Conservation (phyloP, 352 stramenopile genomes). For the Chrysophaeum taylorii region DNA sequence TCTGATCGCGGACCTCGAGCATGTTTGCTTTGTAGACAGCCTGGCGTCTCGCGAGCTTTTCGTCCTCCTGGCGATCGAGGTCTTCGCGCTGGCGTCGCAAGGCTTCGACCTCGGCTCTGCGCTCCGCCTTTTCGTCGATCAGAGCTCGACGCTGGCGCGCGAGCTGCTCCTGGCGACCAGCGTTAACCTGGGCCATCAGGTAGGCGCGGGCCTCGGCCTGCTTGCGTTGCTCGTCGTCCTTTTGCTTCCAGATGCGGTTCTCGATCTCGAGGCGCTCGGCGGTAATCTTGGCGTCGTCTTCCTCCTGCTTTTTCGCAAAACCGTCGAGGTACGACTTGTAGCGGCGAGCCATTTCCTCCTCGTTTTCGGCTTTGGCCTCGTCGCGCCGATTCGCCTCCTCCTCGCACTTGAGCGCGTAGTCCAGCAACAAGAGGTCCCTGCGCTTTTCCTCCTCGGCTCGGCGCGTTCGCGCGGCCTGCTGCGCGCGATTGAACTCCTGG, state of each 20-base stretch:
- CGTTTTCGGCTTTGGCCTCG: not conserved
- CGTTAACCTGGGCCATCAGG: not conserved
- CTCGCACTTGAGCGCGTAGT: not conserved
- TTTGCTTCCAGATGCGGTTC: not conserved
- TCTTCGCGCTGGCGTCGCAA: not conserved
- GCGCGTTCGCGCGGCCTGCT: no score
- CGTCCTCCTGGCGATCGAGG: not conserved
- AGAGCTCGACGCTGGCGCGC: not conserved
- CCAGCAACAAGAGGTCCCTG: not conserved
- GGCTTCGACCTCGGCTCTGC: not conserved
- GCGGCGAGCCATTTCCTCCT: not conserved
- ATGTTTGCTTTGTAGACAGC: not conserved
- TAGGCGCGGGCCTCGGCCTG: not conserved
- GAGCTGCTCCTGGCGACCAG: not conserved
- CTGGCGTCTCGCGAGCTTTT: not conserved
- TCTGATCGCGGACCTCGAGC: not conserved
- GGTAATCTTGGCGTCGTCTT: not conserved
- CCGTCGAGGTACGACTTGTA: conserved; percentile 7
- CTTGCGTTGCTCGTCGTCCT: not conserved
- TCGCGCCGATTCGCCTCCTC: not conserved
- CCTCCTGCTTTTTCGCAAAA: not conserved
- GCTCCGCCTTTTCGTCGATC: not conserved
- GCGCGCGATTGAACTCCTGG: not conserved
- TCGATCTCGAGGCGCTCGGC: not conserved
- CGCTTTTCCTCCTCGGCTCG: no score